Evolutionary conservation across 495 filamentous ascomycete genomes (phyloP).

Genomic region (Xylaria curta): DNA sequence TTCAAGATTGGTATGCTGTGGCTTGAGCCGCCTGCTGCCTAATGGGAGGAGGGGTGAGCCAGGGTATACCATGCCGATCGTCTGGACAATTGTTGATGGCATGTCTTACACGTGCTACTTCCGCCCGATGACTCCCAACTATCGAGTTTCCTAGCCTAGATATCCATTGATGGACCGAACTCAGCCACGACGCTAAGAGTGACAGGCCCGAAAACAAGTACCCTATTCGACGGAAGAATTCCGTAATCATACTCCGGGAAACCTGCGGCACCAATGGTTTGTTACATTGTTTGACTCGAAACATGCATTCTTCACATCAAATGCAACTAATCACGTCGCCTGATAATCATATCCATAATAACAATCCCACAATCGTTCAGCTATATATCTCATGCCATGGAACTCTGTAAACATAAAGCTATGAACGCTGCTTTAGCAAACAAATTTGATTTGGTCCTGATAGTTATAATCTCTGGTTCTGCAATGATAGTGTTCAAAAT

Average conservation of each 20-base stretch:
- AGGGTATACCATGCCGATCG: slow-evolving; percentile 9
- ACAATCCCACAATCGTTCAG: neutral
- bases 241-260: neutral
- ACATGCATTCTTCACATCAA: neutral
- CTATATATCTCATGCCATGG: neutral
- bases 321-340: neutral
- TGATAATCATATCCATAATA: neutral
- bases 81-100: neutral
- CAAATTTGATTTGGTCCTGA: neutral
- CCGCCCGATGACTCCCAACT: slow-evolving; percentile 9
- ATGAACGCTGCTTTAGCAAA: neutral
- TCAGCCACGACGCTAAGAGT: slow-evolving; percentile 10
- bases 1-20: neutral
- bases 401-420: neutral
- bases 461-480: neutral
- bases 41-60: slow-evolving; percentile 19
- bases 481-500: neutral
- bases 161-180: slow-evolving; percentile 1
- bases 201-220: neutral
- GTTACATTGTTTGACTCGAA: neutral
- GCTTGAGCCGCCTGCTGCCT: slow-evolving; percentile 19
- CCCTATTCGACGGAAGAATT: neutral
- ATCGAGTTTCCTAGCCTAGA: neutral
- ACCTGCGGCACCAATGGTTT: neutral
- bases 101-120: slow-evolving; percentile 16